phyloP scores from a whole-genome alignment of 2,329 filamentous ascomycete species.

The Colletotrichum orbiculare region DNA sequence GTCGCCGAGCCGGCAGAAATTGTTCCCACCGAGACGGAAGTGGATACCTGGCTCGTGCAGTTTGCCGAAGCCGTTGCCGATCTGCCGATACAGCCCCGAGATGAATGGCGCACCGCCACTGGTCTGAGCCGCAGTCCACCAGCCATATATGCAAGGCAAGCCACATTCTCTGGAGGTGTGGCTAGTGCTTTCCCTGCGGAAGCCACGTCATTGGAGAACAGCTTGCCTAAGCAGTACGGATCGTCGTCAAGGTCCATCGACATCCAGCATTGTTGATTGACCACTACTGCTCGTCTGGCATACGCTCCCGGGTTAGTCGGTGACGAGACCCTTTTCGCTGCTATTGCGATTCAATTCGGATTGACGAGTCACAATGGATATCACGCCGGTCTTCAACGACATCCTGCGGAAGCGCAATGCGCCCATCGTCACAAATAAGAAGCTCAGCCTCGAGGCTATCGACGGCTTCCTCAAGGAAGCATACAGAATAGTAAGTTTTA shows the following conservation, averaged over 20 bases:
- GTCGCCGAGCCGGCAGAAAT: not conserved
- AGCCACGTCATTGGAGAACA: constrained; percentile 38
- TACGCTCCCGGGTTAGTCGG: not conserved
- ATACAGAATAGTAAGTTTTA: constrained; percentile 79
- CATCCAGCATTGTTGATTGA: not conserved
- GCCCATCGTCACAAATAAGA: constrained; percentile 53
- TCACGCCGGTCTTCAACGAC: constrained; percentile 77
- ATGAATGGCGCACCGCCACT: not conserved
- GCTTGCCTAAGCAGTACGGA: constrained; percentile 11
- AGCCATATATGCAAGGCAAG: not conserved
- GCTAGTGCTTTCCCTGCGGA: constrained; percentile 2
- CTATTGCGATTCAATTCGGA: not conserved
- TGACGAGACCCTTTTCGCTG: not conserved
- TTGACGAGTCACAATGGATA: constrained; percentile 62
- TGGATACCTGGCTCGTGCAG: constrained; percentile 12
- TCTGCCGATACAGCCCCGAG: constrained; percentile 22
- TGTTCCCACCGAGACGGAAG: not conserved
- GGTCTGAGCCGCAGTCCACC: not conserved
- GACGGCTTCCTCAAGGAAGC: constrained; percentile 95
- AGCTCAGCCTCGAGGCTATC: constrained; percentile 64
- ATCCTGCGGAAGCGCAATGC: constrained; percentile 71
- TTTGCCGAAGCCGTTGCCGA: constrained; percentile 16
- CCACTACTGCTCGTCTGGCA: no score
- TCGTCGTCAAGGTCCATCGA: constrained; percentile 14
- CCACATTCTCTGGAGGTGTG: not conserved